These are phyloP conservation scores for Clonostachys rhizophaga DNA, from an alignment of 2,329 filamentous ascomycete species.

Conservation along the genomic window DNA sequence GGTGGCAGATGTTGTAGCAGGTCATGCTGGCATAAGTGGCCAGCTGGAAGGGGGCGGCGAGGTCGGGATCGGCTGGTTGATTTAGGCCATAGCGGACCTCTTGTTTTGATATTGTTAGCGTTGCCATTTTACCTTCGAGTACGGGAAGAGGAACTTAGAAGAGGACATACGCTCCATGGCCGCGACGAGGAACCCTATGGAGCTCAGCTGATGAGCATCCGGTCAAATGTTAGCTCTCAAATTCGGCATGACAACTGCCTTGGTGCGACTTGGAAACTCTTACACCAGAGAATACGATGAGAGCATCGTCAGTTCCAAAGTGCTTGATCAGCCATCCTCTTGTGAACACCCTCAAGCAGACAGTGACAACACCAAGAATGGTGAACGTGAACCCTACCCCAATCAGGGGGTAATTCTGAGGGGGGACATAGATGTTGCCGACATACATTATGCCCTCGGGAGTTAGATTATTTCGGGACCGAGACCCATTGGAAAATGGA, in stretches of 20 bases:
- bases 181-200: constrained; percentile 9
- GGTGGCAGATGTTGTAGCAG: constrained; percentile 14
- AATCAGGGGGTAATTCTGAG: constrained; percentile 9
- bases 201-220: constrained; percentile 5
- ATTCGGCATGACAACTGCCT: background rate
- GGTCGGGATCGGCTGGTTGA: constrained; percentile 5
- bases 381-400: constrained; percentile 9
- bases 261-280: background rate
- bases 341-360: constrained; percentile 7
- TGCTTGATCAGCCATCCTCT: constrained; percentile 5
- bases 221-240: background rate
- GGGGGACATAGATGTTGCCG: constrained; percentile 6
- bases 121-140: background rate
- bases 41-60: constrained; percentile 10
- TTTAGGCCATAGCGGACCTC: constrained; percentile 15
- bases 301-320: constrained; percentile 3
- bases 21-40: constrained; percentile 13
- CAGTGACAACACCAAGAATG: constrained; percentile 4
- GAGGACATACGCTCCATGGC: constrained; percentile 9
- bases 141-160: background rate
- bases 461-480: too few relatives aligned
- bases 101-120: background rate
- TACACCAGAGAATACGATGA: constrained; percentile 7
- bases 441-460: constrained; percentile 6
- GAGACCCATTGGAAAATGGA: too few relatives aligned